Percentiles rank a stretch among this genome's conserved stretches.
phyloP scores from a whole-genome alignment of 345 rosid genomes.

The Passiflora organensis region DNA sequence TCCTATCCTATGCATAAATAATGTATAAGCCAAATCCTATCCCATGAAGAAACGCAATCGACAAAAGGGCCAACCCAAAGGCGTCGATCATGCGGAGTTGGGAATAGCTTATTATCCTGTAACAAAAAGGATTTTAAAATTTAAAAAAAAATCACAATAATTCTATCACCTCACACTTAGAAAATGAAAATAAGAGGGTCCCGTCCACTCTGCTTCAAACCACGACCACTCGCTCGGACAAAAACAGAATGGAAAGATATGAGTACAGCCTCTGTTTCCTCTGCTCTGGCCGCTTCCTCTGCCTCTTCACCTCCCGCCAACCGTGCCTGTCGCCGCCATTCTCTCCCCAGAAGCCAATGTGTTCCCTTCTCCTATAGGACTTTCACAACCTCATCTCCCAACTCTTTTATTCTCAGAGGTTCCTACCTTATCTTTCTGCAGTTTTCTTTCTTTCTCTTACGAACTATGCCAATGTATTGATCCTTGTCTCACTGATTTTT shows the following conservation, averaged over 20 bases:
- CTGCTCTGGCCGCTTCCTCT: slow-evolving; percentile 7
- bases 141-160: too few relatives aligned
- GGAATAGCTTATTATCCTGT: too few relatives aligned
- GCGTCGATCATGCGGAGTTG: too few relatives aligned
- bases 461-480: neutral
- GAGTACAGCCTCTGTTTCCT: slow-evolving; percentile 23
- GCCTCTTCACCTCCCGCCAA: slow-evolving; percentile 12
- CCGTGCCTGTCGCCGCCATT: slow-evolving; percentile 8
- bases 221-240: neutral
- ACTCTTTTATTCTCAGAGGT: slow-evolving; percentile 25
- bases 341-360: slow-evolving; percentile 7
- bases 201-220: too few relatives aligned
- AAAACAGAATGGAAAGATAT: slow-evolving; percentile 39
- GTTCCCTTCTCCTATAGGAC: slow-evolving; percentile 15
- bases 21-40: too few relatives aligned
- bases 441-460: neutral
- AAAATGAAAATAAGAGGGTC: too few relatives aligned
- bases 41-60: too few relatives aligned
- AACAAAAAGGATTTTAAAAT: too few relatives aligned
- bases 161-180: too few relatives aligned
- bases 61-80: too few relatives aligned
- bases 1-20: too few relatives aligned
- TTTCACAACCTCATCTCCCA: neutral
- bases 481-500: neutral
- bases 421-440: neutral